Evolutionary conservation across 2,329 filamentous ascomycete species (phyloP), one percentile per base, ranked within the genome.

Genomic region (Fusarium hostae): DNA sequence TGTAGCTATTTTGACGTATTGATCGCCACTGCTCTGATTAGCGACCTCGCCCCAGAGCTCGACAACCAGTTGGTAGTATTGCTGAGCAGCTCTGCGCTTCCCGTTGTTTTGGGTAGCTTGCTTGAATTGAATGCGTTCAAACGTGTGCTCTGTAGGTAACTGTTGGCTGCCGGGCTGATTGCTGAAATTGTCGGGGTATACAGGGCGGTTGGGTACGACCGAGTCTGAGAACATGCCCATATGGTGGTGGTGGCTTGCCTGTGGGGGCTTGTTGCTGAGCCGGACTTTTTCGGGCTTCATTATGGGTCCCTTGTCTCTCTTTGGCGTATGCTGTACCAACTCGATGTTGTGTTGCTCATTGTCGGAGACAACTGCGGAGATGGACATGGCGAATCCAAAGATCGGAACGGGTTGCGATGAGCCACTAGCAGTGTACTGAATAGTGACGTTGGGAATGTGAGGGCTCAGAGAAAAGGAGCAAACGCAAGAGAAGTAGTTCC

Each of bases 91-190:
- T 62, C 95, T 87, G 73, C 95, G 88, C 80, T 97, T 97, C 50
- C 94, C 94, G 74, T 98, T 98, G 83, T 97, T 98, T 28, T 94
- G 94, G 0, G 94, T 97, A 2, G 95, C 94, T 72, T 94, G 93
- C 80, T 97, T 97, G 87, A 97, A 98, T 76, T 97, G 94, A 56
- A 97, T 96, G 15, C 95, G 90, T 78, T 97, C 94, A 78, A 97
- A 98, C 0, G 86, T 89, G 70, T 89, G 86, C 72, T 90, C 88
- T 10, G 83, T 86, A 9, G 86, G 83, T 20, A 82, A 81, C 78
- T 51, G 78, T 72, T 83, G 81, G 37, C 80, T 75, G 28, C 74
- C 69, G 3, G 74, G 61, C 34, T 78, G 77, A 32, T 72, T 58
- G 30, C 66, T 71, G 65, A 85, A 83, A 57, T 78, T 77, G 65